Evolutionary conservation across 2,329 filamentous ascomycete species (phyloP).

Genomic region (Venturia carpophila): DNA sequence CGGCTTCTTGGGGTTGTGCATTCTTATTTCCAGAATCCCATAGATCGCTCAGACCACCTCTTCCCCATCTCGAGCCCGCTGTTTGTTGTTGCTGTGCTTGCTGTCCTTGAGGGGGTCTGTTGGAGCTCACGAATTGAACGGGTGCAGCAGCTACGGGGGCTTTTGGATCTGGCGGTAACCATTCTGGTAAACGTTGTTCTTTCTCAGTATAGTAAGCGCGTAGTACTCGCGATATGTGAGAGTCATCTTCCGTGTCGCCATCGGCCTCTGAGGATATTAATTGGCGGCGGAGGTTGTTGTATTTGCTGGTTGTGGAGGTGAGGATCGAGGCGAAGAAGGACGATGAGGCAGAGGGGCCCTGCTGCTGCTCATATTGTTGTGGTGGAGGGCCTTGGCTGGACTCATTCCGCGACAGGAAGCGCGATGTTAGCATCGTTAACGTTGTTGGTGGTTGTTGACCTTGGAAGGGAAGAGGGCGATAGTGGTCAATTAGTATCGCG

Average conservation of each 20-base stretch:
- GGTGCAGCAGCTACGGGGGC: slow-evolving; percentile 49
- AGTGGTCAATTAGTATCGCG: neutral
- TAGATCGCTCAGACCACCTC: slow-evolving; percentile 49
- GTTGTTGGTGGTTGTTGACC: neutral
- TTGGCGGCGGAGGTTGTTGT: slow-evolving; percentile 52
- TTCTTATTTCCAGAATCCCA: slow-evolving; percentile 44
- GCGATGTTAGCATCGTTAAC: slow-evolving; percentile 4
- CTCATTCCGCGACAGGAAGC: slow-evolving; percentile 1
- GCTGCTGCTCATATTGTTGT: slow-evolving; percentile 1
- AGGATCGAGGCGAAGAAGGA: slow-evolving; percentile 73
- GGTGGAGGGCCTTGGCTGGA: neutral
- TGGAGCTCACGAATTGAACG: slow-evolving; percentile 45
- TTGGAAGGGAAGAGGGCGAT: neutral
- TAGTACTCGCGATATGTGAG: slow-evolving; percentile 87
- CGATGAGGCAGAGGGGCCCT: slow-evolving; percentile 31
- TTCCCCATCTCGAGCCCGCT: slow-evolving; percentile 28
- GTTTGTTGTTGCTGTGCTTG: slow-evolving; percentile 28
- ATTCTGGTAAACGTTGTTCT: slow-evolving; percentile 68
- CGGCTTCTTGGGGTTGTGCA: slow-evolving; percentile 33
- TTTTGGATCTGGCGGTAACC: slow-evolving; percentile 89
- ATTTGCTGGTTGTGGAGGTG: slow-evolving; percentile 48
- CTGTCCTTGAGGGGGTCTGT: slow-evolving; percentile 23
- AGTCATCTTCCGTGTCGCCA: slow-evolving; percentile 68
- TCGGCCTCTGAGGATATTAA: slow-evolving; percentile 59
- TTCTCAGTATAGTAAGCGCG: slow-evolving; percentile 91